Base-by-base conservation (phyloP, 225 moss, liverwort and hornwort genomes). In the Neckera pumila region DNA sequence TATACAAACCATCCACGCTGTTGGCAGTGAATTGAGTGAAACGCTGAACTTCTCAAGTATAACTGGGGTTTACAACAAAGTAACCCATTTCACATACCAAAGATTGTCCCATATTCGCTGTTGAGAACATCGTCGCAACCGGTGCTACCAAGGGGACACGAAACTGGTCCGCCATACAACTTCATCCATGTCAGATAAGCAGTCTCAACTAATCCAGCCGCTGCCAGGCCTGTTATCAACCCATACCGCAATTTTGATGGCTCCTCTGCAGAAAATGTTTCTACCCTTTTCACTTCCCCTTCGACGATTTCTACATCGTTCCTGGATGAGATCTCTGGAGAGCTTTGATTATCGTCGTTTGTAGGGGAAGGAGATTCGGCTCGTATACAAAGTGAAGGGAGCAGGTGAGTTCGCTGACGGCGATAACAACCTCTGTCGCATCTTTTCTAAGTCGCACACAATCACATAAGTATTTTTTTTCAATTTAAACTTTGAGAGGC, bases 91-190 rank as follows among this genome's bases (percentile, higher is more conserved):
- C 56, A 45, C 93, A 76, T 88, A 95, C 97, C 98, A 77, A 95
- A 95, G 33, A 96, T 88, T 53, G 90, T 92, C 80, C 96, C 97
- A 82, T 99, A 99, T 89, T 94, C 84, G 87, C 98, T 97, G 86
- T 97, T 95, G 74, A 99, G 98, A 49, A 99, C 98, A 89, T 99
- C 96, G 33, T 90, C 87, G 87, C 98, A 99, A 71, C 93, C 88
- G 23, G 92, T 93, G 71, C 93, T 95, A 36, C 94, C 98, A 60
- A 96, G 84, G 43, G 96, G 91, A 89, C 97, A 84, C 64, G 94
- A 90, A 60, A 99, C 94, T 45, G 96, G 88, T 45, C 94, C 93
- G 43, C 97, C 98, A 86, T 72, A 90, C 54, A 96, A 69, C 89
- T 97, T 99, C 80, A 89, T 84, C 96, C 96, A 99, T 42, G 98